Evolutionary conservation across 148 eudicot species (phyloP).

Genomic region (Vaccinium vitisidaea): DNA sequence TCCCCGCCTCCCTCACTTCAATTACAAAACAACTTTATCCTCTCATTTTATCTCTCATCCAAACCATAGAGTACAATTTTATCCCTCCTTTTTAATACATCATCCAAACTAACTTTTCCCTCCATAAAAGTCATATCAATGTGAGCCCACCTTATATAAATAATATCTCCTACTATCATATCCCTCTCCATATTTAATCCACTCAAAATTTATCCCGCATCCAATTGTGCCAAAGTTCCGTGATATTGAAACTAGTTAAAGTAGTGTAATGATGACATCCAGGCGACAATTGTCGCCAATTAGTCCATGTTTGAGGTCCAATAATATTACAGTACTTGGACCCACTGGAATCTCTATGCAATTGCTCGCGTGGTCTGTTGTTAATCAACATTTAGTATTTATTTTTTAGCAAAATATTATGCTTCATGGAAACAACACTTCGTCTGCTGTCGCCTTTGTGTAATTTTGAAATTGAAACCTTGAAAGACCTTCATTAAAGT

Average conservation of each 20-base stretch:
- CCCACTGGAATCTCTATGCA: constrained; percentile 1
- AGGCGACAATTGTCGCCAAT: background rate
- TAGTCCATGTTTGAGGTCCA: constrained; percentile 17
- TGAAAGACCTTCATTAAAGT: background rate
- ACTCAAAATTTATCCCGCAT: no score
- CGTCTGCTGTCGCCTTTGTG: background rate
- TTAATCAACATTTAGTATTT: background rate
- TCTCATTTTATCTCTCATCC: no score
- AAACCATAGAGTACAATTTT: no score
- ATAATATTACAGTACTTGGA: background rate
- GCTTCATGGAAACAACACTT: background rate
- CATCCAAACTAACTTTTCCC: no score
- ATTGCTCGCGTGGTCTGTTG: background rate
- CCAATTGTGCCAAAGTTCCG: no score
- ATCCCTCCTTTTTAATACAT: no score
- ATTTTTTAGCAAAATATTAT: background rate
- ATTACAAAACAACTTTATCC: no score
- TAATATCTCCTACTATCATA: no score
- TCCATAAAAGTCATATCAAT: no score
- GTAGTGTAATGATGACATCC: constrained; percentile 11
- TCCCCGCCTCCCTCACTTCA: no score
- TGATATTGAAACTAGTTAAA: background rate
- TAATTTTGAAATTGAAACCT: background rate
- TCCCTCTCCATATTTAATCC: no score
- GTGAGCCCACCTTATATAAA: no score